A percentile compares a stretch with the other conserved stretches of the same genome.
Evolutionary conservation across 2,329 filamentous ascomycete genomes (phyloP).

Genomic region (Magnaporthiopsis rhizophila): DNA sequence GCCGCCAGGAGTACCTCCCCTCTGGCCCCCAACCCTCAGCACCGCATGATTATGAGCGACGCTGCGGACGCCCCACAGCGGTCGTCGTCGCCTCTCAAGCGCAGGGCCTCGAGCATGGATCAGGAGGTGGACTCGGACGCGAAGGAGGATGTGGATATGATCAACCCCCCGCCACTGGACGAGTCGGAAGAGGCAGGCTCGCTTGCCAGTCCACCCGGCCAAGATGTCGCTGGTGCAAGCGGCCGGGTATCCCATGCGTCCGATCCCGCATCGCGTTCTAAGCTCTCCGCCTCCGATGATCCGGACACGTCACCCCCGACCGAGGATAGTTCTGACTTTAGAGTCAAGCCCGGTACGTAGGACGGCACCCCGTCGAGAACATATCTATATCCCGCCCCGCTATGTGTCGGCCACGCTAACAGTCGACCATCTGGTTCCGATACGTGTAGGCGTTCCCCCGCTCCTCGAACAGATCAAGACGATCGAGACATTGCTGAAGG

Average conservation of each 20-base stretch:
- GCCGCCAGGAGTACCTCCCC: constrained; percentile 44
- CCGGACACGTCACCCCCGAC: not conserved
- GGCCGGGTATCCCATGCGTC: not conserved
- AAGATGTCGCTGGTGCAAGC: not conserved
- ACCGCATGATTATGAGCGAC: constrained; percentile 53
- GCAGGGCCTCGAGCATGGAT: constrained; percentile 55
- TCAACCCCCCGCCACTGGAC: constrained; percentile 20
- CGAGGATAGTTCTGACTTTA: not conserved
- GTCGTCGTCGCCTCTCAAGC: constrained; percentile 57
- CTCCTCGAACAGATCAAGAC: constrained; percentile 59
- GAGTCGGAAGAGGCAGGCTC: not conserved
- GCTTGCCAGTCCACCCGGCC: not conserved
- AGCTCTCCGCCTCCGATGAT: not conserved
- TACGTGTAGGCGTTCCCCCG: constrained; percentile 24
- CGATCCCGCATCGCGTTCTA: not conserved
- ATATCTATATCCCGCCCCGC: not conserved
- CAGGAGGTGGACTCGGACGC: constrained; percentile 33
- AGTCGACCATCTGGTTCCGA: not conserved
- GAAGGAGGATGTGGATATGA: constrained; percentile 39
- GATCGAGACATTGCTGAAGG: constrained; percentile 54
- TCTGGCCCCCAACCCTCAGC: constrained; percentile 37
- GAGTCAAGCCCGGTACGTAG: not conserved
- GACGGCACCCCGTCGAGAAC: not conserved
- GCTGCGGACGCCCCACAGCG: constrained; percentile 49
- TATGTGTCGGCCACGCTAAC: not conserved